Conservation (phyloP, 768 basidiomycete species). For the Russula ochroleuca region DNA sequence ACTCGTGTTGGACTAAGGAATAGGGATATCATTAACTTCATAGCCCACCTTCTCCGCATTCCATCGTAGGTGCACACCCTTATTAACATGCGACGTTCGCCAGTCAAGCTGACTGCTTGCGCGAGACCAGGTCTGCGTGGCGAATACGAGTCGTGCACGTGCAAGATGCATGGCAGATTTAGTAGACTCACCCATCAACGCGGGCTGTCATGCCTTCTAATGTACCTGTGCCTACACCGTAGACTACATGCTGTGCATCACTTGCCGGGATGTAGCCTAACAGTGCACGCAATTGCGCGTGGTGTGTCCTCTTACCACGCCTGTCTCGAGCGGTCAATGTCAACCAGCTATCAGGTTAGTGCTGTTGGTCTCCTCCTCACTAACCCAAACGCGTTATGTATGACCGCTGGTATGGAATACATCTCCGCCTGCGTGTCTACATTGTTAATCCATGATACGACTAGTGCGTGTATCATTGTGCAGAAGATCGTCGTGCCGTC, state of each 20-base stretch:
- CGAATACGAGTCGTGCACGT: conserved; percentile 7
- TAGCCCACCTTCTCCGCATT: background rate
- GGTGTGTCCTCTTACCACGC: background rate
- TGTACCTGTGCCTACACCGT: background rate
- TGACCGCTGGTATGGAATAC: background rate
- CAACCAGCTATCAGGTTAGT: background rate
- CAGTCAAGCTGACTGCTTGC: background rate
- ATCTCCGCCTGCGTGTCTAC: background rate
- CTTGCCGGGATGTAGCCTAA: background rate
- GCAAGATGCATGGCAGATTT: conserved; percentile 5
- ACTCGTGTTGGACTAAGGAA: background rate
- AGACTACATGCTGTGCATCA: conserved; percentile 3
- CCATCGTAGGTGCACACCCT: background rate
- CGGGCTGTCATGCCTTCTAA: background rate
- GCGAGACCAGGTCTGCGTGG: background rate
- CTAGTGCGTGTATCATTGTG: background rate
- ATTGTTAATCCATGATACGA: background rate
- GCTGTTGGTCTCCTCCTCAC: background rate
- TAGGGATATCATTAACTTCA: background rate
- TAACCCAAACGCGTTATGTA: background rate
- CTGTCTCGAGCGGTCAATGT: background rate
- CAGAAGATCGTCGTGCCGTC: background rate
- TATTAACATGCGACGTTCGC: conserved; percentile 5
- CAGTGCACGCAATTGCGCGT: background rate
- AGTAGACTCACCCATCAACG: background rate